Percentiles rank a stretch among this genome's conserved stretches.
Evolutionary conservation across 1,139 yeast species (phyloP).

Genomic region (Geotrichum cucujoidarum): DNA sequence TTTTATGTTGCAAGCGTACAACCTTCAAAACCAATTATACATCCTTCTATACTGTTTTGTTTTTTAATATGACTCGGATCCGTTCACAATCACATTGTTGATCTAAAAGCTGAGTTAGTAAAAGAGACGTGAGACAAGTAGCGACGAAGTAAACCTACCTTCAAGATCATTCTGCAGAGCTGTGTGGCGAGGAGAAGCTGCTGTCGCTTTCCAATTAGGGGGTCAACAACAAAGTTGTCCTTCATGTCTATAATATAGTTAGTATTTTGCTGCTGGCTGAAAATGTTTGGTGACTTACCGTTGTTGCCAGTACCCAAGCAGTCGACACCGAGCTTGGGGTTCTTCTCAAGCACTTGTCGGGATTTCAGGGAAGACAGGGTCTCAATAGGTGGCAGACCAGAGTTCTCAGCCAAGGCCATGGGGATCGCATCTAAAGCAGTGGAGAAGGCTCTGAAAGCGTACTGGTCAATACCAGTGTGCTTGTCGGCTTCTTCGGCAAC

Average conservation of each 20-base stretch:
- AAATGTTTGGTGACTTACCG: constrained; percentile 21
- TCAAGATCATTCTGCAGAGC: constrained; percentile 92
- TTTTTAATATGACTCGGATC: constrained; percentile 56
- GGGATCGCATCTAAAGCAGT: constrained; percentile 88
- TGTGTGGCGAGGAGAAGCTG: constrained; percentile 94
- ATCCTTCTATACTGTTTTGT: too few species aligned
- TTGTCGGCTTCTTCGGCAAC: constrained; percentile 89
- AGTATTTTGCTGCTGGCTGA: too few species aligned
- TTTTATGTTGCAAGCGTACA: not conserved
- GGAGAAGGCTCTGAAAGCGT: constrained; percentile 94
- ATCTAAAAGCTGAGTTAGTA: constrained; percentile 40
- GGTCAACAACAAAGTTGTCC: constrained; percentile 91
- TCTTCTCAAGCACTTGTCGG: constrained; percentile 70
- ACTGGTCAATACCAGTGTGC: constrained; percentile 93
- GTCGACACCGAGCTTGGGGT: constrained; percentile 81
- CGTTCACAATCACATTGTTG: constrained; percentile 90
- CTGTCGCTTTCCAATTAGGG: constrained; percentile 94
- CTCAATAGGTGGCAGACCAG: constrained; percentile 92
- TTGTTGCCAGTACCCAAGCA: constrained; percentile 78
- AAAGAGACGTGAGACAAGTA: too few species aligned
- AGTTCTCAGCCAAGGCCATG: constrained; percentile 92
- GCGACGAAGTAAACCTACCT: constrained; percentile 35
- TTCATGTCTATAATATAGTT: constrained; percentile 58
- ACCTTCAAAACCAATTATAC: too few species aligned
- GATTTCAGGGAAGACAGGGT: constrained; percentile 79